Conservation (phyloP, 441 rosid genomes). For the Erodium texanum region DNA sequence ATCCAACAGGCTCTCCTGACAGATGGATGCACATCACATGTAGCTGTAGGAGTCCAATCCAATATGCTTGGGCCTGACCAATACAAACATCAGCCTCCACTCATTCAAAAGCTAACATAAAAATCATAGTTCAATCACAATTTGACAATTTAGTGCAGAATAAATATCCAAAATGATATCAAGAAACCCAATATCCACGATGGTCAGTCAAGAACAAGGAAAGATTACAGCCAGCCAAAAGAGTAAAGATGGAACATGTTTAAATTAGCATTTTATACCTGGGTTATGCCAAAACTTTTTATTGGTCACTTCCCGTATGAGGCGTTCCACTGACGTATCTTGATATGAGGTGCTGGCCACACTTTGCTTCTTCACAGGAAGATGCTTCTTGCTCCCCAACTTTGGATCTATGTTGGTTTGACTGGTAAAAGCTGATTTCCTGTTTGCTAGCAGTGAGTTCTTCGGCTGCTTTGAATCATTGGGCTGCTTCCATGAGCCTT, state of each 20-base stretch:
- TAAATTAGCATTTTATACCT: constrained; percentile 39
- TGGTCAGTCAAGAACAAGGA: constrained; percentile 19
- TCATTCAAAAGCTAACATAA: constrained; percentile 8
- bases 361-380: constrained; percentile 47
- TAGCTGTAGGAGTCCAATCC: constrained; percentile 17
- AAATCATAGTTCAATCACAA: constrained; percentile 16
- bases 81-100: constrained; percentile 21
- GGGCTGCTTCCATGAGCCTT: constrained; percentile 81
- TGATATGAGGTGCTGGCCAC: constrained; percentile 45
- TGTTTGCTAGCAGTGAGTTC: constrained; percentile 39
- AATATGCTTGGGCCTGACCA: constrained; percentile 22
- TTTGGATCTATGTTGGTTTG: constrained; percentile 62
- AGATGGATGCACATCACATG: constrained; percentile 7
- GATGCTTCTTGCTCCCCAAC: constrained; percentile 58
- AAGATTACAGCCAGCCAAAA: constrained; percentile 16
- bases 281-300: constrained; percentile 94
- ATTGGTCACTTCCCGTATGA: constrained; percentile 89
- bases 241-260: constrained; percentile 8
- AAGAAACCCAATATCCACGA: background rate
- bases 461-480: constrained; percentile 47
- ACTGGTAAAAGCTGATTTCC: constrained; percentile 38
- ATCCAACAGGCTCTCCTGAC: constrained; percentile 22
- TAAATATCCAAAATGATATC: constrained; percentile 6
- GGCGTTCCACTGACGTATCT: constrained; percentile 96
- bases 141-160: constrained; percentile 9